Conservation (phyloP, 345 rosid species). For the Hibiscus trionum region DNA sequence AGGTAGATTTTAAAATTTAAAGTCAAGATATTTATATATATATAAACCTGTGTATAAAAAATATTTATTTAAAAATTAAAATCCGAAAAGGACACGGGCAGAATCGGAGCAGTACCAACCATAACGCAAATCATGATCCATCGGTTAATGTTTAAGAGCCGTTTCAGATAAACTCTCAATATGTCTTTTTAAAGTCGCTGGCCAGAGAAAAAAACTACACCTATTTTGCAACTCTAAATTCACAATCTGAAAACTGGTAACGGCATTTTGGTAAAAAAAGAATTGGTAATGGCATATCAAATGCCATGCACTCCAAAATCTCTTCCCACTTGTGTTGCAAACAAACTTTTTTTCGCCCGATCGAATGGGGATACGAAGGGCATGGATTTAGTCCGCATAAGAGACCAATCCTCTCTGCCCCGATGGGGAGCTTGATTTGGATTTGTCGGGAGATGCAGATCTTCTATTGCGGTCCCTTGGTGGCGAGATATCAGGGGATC, state of each 20-base stretch:
- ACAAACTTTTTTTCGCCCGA: neutral
- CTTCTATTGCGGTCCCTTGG: constrained; percentile 20
- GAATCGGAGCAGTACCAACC: too few relatives aligned
- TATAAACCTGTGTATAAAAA: too few relatives aligned
- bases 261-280: too few relatives aligned
- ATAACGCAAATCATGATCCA: too few relatives aligned
- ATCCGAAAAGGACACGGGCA: too few relatives aligned
- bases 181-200: too few relatives aligned
- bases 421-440: constrained; percentile 59
- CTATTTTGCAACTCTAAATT: neutral
- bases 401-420: constrained; percentile 71
- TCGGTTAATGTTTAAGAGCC: too few relatives aligned
- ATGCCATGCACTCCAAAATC: neutral
- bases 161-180: too few relatives aligned
- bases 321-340: neutral
- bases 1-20: too few relatives aligned
- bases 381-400: constrained; percentile 54
- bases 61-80: too few relatives aligned
- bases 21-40: too few relatives aligned
- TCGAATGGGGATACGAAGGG: too few relatives aligned
- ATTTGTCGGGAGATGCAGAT: constrained; percentile 36
- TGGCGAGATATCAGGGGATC: constrained; percentile 35
- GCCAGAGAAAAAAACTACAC: neutral
- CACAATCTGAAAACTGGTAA: neutral
- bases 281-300: neutral